Evolutionary conservation across 2,329 filamentous ascomycete species (phyloP).

Genomic region (Proliferodiscus dingleyae): DNA sequence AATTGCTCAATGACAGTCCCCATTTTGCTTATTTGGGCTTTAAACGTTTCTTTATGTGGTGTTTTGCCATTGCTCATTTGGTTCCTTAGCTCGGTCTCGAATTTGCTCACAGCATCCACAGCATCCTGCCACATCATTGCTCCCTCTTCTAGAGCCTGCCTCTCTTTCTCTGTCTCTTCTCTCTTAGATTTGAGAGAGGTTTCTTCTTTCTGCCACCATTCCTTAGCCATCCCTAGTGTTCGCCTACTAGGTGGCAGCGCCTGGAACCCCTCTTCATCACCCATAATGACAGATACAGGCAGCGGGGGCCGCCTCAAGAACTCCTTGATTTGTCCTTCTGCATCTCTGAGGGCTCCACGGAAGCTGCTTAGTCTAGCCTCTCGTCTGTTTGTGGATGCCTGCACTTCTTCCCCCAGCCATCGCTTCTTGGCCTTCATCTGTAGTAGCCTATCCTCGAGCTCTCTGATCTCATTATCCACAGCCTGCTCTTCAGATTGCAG

Average conservation of each 20-base stretch:
- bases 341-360: conserved; percentile 58
- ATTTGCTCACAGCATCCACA: conserved; percentile 53
- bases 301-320: conserved; percentile 55
- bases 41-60: conserved; percentile 37
- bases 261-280: conserved; percentile 43
- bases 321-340: conserved; percentile 56
- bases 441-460: conserved; percentile 59
- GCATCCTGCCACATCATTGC: conserved; percentile 61
- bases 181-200: conserved; percentile 47
- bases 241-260: conserved; percentile 58
- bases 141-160: conserved; percentile 62
- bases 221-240: conserved; percentile 64
- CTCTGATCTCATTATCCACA: conserved; percentile 59
- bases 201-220: conserved; percentile 66
- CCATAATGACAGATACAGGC: conserved; percentile 18
- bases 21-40: conserved; percentile 51
- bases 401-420: conserved; percentile 55
- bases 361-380: conserved; percentile 72
- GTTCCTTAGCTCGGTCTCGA: conserved; percentile 58
- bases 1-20: conserved; percentile 50
- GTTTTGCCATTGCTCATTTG: conserved; percentile 43
- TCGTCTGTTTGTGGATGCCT: conserved; percentile 57
- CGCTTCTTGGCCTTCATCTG: conserved; percentile 55
- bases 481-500: conserved; percentile 50
- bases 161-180: conserved; percentile 54